These are phyloP conservation scores for Daucus carota DNA, from an alignment of 129 eudicot species.

Conservation along the genomic window DNA sequence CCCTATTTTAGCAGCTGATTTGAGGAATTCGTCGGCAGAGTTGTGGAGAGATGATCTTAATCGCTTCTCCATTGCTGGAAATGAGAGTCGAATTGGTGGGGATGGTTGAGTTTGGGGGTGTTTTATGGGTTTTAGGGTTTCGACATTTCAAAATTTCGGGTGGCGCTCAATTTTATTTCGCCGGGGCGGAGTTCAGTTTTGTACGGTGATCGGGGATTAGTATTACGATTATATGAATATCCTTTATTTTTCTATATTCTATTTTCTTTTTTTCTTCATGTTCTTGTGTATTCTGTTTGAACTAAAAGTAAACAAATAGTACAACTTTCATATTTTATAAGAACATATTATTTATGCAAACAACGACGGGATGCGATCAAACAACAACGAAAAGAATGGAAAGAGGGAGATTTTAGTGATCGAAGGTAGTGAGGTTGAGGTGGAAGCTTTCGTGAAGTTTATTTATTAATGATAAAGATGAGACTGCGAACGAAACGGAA, in stretches of 20 bases:
- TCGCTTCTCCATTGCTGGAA: constrained; percentile 65
- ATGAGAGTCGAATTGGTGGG: not conserved
- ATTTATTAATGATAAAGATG: constrained; percentile 11
- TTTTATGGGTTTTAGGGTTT: not conserved
- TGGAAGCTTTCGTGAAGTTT: constrained; percentile 38
- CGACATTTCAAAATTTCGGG: not conserved
- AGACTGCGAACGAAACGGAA: constrained; percentile 15
- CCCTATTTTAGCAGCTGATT: constrained; percentile 50
- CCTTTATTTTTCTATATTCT: too few relatives aligned
- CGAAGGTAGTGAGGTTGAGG: constrained; percentile 15
- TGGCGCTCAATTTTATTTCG: constrained; percentile 10
- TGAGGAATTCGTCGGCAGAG: constrained; percentile 81
- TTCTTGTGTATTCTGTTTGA: too few relatives aligned
- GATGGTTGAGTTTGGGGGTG: not conserved
- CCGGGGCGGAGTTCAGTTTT: too few relatives aligned
- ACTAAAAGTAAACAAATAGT: too few relatives aligned
- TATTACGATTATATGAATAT: too few relatives aligned
- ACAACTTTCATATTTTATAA: too few relatives aligned
- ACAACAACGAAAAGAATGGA: too few relatives aligned
- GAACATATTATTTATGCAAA: too few relatives aligned
- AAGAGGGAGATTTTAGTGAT: constrained; percentile 11
- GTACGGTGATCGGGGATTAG: too few relatives aligned
- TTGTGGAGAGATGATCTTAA: constrained; percentile 73
- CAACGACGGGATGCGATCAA: too few relatives aligned
- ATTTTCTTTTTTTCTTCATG: too few relatives aligned